Percentiles rank a stretch among this genome's conserved stretches.
phyloP scores from a whole-genome alignment of 2,329 filamentous ascomycete genomes.

The Aspergillus puulaauensis region DNA sequence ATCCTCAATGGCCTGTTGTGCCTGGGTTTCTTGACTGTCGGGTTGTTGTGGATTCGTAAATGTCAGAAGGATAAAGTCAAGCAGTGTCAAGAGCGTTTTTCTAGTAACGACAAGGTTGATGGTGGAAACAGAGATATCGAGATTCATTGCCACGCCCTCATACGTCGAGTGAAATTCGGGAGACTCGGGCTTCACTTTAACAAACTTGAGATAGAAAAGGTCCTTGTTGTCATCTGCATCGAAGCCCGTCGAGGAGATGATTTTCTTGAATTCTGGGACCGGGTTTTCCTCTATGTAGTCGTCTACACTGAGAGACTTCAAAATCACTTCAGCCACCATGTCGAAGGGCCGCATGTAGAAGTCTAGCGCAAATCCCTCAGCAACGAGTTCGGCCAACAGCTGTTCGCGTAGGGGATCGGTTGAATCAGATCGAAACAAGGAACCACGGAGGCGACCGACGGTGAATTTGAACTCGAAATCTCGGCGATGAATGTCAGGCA shows the following conservation, averaged over 20 bases:
- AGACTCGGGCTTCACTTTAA: slow-evolving; percentile 83
- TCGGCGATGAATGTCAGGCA: slow-evolving; percentile 76
- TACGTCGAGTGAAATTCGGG: slow-evolving; percentile 92
- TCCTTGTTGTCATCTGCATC: slow-evolving; percentile 70
- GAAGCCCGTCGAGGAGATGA: slow-evolving; percentile 85
- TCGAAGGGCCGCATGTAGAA: slow-evolving; percentile 88
- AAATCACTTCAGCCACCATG: slow-evolving; percentile 86
- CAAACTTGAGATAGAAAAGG: slow-evolving; percentile 83
- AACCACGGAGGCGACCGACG: slow-evolving; percentile 90
- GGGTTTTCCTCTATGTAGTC: slow-evolving; percentile 90
- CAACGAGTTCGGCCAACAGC: slow-evolving; percentile 85
- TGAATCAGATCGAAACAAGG: slow-evolving; percentile 81
- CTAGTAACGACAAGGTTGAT: slow-evolving; percentile 95
- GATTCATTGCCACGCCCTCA: slow-evolving; percentile 88
- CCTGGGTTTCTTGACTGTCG: slow-evolving; percentile 30
- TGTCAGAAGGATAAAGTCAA: slow-evolving; percentile 92
- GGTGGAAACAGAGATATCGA: slow-evolving; percentile 87
- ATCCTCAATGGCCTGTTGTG: slow-evolving; percentile 30
- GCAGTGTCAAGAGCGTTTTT: slow-evolving; percentile 82
- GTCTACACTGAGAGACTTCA: slow-evolving; percentile 84
- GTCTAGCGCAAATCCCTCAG: slow-evolving; percentile 81
- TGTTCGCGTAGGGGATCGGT: slow-evolving; percentile 73
- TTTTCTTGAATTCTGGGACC: slow-evolving; percentile 88
- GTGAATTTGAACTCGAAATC: slow-evolving; percentile 97
- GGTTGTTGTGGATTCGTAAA: slow-evolving; percentile 69